These are phyloP conservation scores for Hypomontagnella monticulosa DNA, from an alignment of 495 filamentous ascomycete genomes.

Conservation along the genomic window DNA sequence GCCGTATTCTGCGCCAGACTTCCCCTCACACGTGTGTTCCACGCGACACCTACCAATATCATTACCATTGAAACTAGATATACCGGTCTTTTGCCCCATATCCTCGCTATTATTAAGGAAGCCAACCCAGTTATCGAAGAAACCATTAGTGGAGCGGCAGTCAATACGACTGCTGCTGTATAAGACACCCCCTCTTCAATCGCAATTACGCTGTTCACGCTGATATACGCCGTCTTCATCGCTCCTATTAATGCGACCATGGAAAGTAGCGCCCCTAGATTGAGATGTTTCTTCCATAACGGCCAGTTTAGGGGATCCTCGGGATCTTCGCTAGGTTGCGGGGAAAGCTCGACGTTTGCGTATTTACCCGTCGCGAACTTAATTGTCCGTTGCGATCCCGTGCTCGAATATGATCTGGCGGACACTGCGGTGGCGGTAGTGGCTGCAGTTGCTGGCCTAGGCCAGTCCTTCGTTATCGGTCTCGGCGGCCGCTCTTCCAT, in stretches of 20 bases:
- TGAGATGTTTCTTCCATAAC: constrained; percentile 58
- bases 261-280: constrained; percentile 53
- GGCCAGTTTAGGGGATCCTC: constrained; percentile 65
- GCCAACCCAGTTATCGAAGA: constrained; percentile 55
- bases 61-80: constrained; percentile 53
- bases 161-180: constrained; percentile 55
- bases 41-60: constrained; percentile 57
- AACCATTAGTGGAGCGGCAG: constrained; percentile 59
- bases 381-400: constrained; percentile 49
- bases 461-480: constrained; percentile 36
- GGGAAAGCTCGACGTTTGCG: constrained; percentile 56
- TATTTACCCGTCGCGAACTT: constrained; percentile 59
- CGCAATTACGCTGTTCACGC: constrained; percentile 55
- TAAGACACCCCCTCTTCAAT: constrained; percentile 54
- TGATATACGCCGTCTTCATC: constrained; percentile 62
- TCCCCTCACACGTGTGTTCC: constrained; percentile 56
- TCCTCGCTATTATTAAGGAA: constrained; percentile 50
- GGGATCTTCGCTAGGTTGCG: constrained; percentile 59
- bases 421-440: constrained; percentile 37
- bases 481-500: constrained; percentile 17
- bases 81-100: constrained; percentile 60
- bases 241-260: constrained; percentile 53
- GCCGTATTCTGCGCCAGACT: constrained; percentile 58
- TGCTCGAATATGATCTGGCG: constrained; percentile 49
- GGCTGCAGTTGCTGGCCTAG: constrained; percentile 43